These are phyloP conservation scores for Amylostereum areolatum DNA, from an alignment of 1,284 basidiomycete genomes.

Conservation along the genomic window DNA sequence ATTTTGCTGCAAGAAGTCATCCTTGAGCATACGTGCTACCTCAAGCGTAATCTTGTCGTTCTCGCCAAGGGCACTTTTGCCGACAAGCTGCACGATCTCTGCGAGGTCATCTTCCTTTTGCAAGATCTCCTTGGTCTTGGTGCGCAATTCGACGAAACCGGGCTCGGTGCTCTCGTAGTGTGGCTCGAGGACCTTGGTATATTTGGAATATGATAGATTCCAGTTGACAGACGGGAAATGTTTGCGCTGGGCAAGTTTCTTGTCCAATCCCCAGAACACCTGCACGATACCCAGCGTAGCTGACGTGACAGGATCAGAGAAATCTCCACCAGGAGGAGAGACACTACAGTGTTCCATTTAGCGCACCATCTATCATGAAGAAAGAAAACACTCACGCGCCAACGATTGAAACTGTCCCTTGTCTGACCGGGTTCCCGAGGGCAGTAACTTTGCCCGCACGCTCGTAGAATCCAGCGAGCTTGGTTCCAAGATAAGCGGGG, in stretches of 20 bases:
- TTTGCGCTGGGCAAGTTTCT: conserved; percentile 96
- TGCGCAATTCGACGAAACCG: conserved; percentile 90
- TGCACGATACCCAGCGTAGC: conserved; percentile 98
- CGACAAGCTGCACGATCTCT: conserved; percentile 98
- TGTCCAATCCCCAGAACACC: conserved; percentile 96
- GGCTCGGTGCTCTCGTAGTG: conserved; percentile 90
- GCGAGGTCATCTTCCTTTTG: conserved; percentile 99
- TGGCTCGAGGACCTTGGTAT: conserved; percentile 91
- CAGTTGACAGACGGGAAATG: conserved; percentile 99
- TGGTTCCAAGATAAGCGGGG: conserved; percentile 95
- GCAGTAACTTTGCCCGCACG: conserved; percentile 96
- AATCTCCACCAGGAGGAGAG: conserved; percentile 97
- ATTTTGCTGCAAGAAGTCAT: conserved; percentile 98
- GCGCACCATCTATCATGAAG: neutral
- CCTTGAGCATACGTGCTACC: conserved; percentile 95
- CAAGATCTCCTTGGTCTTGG: conserved; percentile 91
- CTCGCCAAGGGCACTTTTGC: conserved; percentile 96
- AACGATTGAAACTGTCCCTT: conserved; percentile 96
- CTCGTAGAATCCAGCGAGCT: conserved; percentile 98
- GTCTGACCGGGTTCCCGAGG: conserved; percentile 83
- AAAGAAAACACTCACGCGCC: conserved; percentile 73
- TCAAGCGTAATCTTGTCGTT: conserved; percentile 98
- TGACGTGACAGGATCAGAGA: conserved; percentile 97
- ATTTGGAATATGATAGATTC: conserved; percentile 98
- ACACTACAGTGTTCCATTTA: conserved; percentile 47